These are phyloP conservation scores for Plasmodium coatneyi DNA, from an alignment of 169 alveolate genomes.

Conservation along the genomic window DNA sequence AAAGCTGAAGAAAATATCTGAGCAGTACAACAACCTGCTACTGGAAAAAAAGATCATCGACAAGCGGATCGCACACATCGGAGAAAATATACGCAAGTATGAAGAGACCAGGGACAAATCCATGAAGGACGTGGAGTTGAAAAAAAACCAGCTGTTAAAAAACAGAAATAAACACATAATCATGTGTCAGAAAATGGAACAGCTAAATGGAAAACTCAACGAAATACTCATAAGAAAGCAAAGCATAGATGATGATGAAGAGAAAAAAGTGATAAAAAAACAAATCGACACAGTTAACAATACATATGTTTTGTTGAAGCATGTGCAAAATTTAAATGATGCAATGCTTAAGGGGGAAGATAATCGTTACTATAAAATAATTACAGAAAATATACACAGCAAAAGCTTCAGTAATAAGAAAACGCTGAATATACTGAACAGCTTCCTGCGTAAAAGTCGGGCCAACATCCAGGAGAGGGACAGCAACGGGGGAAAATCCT, in stretches of 20 bases:
- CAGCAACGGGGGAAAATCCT: not conserved
- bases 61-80: conserved; percentile 30
- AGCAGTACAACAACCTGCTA: conserved; percentile 60
- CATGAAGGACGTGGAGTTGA: conserved; percentile 40
- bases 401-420: conserved; percentile 50
- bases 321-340: conserved; percentile 64
- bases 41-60: conserved; percentile 68
- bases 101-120: conserved; percentile 50
- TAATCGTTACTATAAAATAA: conserved; percentile 31
- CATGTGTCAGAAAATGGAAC: conserved; percentile 71
- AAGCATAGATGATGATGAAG: conserved; percentile 71
- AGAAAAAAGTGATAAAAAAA: conserved; percentile 40
- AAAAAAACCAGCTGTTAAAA: conserved; percentile 41
- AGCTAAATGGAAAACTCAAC: conserved; percentile 43
- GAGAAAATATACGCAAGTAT: conserved; percentile 49
- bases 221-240: conserved; percentile 66
- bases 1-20: conserved; percentile 55
- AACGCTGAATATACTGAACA: conserved; percentile 42
- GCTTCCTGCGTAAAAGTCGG: conserved; percentile 33
- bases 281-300: conserved; percentile 53
- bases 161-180: conserved; percentile 65
- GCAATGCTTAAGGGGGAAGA: conserved; percentile 31
- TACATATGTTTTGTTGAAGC: conserved; percentile 36
- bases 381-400: conserved; percentile 39
- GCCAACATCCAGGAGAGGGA: conserved; percentile 34